Base-by-base conservation (phyloP, 164 flowering plant genomes). In the Paratinospora sagittata region DNA sequence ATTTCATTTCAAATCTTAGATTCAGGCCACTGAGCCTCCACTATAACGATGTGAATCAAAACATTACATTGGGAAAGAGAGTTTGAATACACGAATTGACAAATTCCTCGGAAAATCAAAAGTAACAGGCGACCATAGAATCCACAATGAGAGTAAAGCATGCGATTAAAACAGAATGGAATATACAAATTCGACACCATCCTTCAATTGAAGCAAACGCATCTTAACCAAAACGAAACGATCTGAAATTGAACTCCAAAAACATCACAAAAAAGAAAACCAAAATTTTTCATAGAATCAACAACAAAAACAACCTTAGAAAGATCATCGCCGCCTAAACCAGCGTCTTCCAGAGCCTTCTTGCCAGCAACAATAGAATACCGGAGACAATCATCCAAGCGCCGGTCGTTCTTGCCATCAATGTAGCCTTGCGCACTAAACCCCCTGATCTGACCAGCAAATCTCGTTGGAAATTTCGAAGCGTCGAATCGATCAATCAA, bases 301-400 rank as follows among this genome's bases (percentile, higher is more conserved):
- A n/a, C 45, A 55, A 19, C n/a, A n/a, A n/a, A n/a, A n/a, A n/a
- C 34, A 19, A 90, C 96, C 93, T 83, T 88, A 14, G 79, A 72
- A 27, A 78, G 79, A 12, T 81, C 77, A 37, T 82, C 89, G 14
- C 80, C 85, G 4, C 85, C 89, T 33, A 93, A 91, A 67, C 79
- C 89, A 21, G 98, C 97, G 70, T 77, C 75, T 57, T 88, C 96
- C 1, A 93, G 86, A 0, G 93, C 97, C 77, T 89, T 91, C 83
- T 91, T 91, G 2, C 97, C 98, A 7, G 93, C 89, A 47, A 93
- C 98, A 78, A 93, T 78, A 81, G 89, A 85, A 75, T 93, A 93
- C 33, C 97, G 78, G 58, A 91, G 74, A 70, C 89, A 90, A 81
- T 93, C 96, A 62, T 91, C 98, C 39, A 93, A 86, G 17, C 97